phyloP scores from a whole-genome alignment of 352 stramenopile genomes.

The Globisporangium paroecandrum region DNA sequence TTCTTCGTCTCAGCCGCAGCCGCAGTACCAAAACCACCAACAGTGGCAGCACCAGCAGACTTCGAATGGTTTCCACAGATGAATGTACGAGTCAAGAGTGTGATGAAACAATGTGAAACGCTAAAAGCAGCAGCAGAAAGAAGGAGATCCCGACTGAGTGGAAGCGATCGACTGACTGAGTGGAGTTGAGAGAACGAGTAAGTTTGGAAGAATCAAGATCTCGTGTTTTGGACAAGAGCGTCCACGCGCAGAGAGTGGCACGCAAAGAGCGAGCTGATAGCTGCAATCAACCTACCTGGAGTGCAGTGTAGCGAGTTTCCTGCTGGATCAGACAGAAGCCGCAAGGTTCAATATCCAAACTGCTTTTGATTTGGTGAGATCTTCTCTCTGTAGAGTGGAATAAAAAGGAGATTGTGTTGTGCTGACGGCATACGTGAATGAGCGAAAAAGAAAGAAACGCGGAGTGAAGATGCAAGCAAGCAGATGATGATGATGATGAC shows the following conservation, averaged over 20 bases:
- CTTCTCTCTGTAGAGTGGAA: neutral
- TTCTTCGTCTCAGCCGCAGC: constrained; percentile 18
- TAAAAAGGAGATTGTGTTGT: neutral
- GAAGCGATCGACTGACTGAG: neutral
- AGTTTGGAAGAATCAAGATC: neutral
- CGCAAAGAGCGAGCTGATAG: neutral
- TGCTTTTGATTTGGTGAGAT: neutral
- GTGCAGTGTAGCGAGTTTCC: neutral
- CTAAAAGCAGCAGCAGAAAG: neutral
- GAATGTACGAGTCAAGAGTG: neutral
- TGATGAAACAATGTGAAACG: neutral
- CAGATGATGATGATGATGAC: constrained; percentile 1
- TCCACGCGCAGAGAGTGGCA: neutral
- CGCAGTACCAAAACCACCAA: constrained; percentile 9
- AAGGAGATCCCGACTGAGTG: neutral
- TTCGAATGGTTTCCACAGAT: neutral
- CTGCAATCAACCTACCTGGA: neutral
- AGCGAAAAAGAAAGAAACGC: neutral
- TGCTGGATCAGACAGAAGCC: neutral
- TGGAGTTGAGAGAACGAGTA: neutral
- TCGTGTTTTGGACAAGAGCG: neutral
- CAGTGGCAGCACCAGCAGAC: constrained; percentile 3
- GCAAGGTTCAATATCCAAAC: neutral
- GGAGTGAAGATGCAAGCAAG: neutral
- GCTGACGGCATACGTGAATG: neutral